Base-by-base conservation (phyloP, 306 rosid genomes). In the Fragaria ananassa region DNA sequence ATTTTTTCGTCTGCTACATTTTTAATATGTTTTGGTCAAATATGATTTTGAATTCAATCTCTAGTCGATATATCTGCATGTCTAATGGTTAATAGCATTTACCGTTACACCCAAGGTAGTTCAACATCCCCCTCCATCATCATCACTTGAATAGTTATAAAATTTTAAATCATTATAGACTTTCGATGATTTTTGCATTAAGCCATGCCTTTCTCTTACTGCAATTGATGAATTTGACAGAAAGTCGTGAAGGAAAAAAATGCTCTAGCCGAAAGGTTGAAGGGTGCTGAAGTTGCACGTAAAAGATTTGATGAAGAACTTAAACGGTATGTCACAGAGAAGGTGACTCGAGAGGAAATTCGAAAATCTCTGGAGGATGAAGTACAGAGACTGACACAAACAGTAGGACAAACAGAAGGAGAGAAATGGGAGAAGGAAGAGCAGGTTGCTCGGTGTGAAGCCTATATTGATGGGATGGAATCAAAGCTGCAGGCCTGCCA, bases 291-390 rank as follows among this genome's bases (percentile, higher is more conserved):
- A 83, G 92, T 88, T 74, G 99, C 98, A 39, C 91, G 98, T 50
- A 96, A 89, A 89, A 87, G 97, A 85, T 96, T 92, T 92, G 99
- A 96, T 54, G 99, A 96, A 83, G 97, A 96, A 77, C 89, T 92
- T 80, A 96, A 96, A 85, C 77, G 96, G 75, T 85, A 84, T 80
- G 98, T 97, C 42, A 96, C 97, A 27, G 99, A 96, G 88, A 96
- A 96, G 75, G 88, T 92, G 76, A 88, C 91, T 27, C 89, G 93
- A 74, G 99, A 96, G 85, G 99, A 91, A 89, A 85, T 96, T 74
- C 95, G 97, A 23, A 83, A 92, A 72, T 96, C 99, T 65, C 96
- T 96, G 72, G 99, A 92, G 88, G 96, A 92, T 80, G 99, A 96
- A 88, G 91, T 96, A 81, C 90, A 88, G 45, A 82, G 93, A 76